Base-by-base conservation (phyloP, 352 stramenopile genomes). In the Phytophthora pseudosyringae region DNA sequence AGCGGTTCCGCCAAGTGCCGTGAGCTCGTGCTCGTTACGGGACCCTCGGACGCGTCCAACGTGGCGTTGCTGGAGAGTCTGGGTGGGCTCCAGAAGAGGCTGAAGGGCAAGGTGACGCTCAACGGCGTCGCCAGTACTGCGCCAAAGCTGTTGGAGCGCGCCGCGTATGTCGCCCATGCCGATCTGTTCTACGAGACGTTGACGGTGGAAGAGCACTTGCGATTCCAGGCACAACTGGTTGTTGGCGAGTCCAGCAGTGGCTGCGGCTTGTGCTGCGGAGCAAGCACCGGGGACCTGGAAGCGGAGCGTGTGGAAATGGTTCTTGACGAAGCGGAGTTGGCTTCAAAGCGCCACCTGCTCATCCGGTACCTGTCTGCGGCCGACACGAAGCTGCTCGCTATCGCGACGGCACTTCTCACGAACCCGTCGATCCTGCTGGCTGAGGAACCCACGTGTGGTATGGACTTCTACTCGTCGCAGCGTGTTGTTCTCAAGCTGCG, bases 381-480 rank as follows among this genome's bases (percentile, higher is more conserved):
- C 21, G 83, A 97, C 41, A 73, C 76, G 32, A 97, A 97, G 71
- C 73, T 90, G 1, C 78, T 98, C 4, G 80, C 83, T 11, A 76
- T 97, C 33, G 91, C 83, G 0, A 94, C 91, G 29, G 85, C 94
- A 58, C 51, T 98, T 4, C 66, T 98, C 9, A 78, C 62, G 0
- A 81, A 93, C 52, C 89, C 90, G 15, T 89, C 89, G 46, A 59
- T 96, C 3, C 40, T 98, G 36, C 79, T 97, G 18, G 69, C 93
- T 13, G 91, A 98, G 49, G 90, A 98, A 61, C 87, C 90, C 4
- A 95, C 86, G 16, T 67, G 67, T 18, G 88, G 67, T 41, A 69
- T 91, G 21, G 83, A 91, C 59, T 80, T 80, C 49, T 87, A 81
- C 67, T 78, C 80, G 36, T 75, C 80, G 4, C 74, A 91, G 50